Conservation (phyloP, 768 basidiomycete species). For the Pisolithus albus region DNA sequence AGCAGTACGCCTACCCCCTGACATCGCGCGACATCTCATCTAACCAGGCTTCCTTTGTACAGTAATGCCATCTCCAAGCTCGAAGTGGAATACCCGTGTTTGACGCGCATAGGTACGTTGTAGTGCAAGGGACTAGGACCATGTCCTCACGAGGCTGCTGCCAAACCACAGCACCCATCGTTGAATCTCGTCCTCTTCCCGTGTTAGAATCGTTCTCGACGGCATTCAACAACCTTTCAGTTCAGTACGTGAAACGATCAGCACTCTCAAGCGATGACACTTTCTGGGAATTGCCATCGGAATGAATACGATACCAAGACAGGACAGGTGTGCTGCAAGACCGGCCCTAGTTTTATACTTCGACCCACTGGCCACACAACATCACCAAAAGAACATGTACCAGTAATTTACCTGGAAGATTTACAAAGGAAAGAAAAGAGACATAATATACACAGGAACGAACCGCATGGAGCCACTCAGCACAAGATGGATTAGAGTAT, state of each 20-base stretch:
- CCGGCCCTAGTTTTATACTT: too few species aligned
- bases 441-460: conserved; percentile 22
- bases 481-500: conserved; percentile 21
- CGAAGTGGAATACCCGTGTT: conserved; percentile 43
- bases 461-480: conserved; percentile 23
- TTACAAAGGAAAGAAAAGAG: conserved; percentile 1
- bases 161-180: conserved; percentile 37
- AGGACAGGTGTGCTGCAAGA: too few species aligned
- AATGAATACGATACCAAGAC: too few species aligned
- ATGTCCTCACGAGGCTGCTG: conserved; percentile 6
- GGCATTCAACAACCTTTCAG: conserved; percentile 62
- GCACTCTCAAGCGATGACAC: conserved; percentile 14
- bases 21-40: neutral
- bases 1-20: conserved; percentile 41
- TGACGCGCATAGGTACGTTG: conserved; percentile 47
- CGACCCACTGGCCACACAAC: too few species aligned
- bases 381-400: neutral
- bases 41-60: conserved; percentile 10
- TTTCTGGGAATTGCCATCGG: conserved; percentile 21
- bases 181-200: conserved; percentile 46
- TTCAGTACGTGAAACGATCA: conserved; percentile 40
- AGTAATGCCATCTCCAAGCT: conserved; percentile 52
- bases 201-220: conserved; percentile 42
- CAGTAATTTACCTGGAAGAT: neutral
- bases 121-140: neutral